Evolutionary conservation across 805 yeast genomes (phyloP).

Genomic region (Nakazawaea ambrosiae): DNA sequence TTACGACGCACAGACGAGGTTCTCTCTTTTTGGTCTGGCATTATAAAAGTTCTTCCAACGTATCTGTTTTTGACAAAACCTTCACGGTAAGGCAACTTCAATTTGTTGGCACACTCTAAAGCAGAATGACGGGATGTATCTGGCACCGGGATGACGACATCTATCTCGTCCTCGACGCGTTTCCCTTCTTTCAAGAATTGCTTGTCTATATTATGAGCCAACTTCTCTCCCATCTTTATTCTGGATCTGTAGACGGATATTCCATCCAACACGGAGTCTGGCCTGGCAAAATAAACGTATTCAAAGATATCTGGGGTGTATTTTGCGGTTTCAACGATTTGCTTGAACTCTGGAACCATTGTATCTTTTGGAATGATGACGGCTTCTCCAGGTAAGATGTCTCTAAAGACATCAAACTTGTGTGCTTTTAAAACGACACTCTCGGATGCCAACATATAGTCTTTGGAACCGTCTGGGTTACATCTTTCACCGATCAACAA

Average conservation of each 20-base stretch:
- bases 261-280: conserved; percentile 95
- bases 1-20: conserved; percentile 90
- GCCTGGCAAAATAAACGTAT: conserved; percentile 96
- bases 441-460: conserved; percentile 94
- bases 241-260: conserved; percentile 91
- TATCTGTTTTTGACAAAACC: conserved; percentile 96
- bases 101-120: conserved; percentile 77
- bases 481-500: conserved; percentile 77
- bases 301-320: conserved; percentile 96
- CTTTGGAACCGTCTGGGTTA: conserved; percentile 61
- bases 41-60: conserved; percentile 95
- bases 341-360: conserved; percentile 72
- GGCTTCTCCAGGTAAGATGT: conserved; percentile 92
- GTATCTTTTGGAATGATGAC: conserved; percentile 81
- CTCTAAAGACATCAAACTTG: conserved; percentile 73
- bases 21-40: conserved; percentile 96
- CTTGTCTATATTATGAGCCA: conserved; percentile 62
- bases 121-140: conserved; percentile 98
- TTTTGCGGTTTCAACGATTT: conserved; percentile 68
- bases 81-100: conserved; percentile 84
- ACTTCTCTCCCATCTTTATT: conserved; percentile 85
- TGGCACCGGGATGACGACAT: conserved; percentile 96
- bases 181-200: conserved; percentile 31
- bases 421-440: conserved; percentile 92
- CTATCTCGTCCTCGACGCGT: conserved; percentile 52